A percentile compares a stretch with the other conserved stretches of the same genome.
Conservation (phyloP, 192 early-diverging fungal species). For the Gigaspora rosea region DNA sequence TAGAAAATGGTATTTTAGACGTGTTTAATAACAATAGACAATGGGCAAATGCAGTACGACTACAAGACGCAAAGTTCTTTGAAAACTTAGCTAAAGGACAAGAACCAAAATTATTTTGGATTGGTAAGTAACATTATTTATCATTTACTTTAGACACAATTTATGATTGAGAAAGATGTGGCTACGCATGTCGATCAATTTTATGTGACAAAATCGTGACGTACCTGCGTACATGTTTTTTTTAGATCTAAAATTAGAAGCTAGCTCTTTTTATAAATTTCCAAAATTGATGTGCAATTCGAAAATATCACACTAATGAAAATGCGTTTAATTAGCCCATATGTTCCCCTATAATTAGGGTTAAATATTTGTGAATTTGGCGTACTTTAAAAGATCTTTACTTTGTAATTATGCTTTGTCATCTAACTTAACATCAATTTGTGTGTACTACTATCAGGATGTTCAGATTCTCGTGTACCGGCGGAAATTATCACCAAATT, state of each 20-base stretch:
- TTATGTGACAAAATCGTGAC: no score
- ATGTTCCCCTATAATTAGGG: no score
- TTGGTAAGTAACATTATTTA: conserved; percentile 46
- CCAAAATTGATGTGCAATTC: no score
- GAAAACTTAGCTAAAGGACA: conserved; percentile 72
- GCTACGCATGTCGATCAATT: neutral
- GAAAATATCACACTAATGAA: no score
- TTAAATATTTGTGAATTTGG: no score
- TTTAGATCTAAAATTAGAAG: no score
- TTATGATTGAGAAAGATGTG: neutral
- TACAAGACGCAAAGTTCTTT: conserved; percentile 72
- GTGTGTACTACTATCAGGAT: conserved; percentile 49
- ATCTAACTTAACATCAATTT: no score
- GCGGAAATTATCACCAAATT: conserved; percentile 72
- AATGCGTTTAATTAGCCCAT: no score
- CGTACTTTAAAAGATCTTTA: no score
- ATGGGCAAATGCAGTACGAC: conserved; percentile 63
- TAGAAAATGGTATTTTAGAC: neutral
- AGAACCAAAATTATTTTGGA: conserved; percentile 86
- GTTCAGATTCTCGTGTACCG: conserved; percentile 91
- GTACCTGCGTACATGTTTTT: no score
- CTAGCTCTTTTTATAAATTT: no score
- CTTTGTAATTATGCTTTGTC: no score
- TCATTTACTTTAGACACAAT: neutral
- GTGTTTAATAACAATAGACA: conserved; percentile 59